Evolutionary conservation across 352 stramenopile species (phyloP), one percentile per base, ranked within the genome.

Genomic region (Globisporangium camurandrum): DNA sequence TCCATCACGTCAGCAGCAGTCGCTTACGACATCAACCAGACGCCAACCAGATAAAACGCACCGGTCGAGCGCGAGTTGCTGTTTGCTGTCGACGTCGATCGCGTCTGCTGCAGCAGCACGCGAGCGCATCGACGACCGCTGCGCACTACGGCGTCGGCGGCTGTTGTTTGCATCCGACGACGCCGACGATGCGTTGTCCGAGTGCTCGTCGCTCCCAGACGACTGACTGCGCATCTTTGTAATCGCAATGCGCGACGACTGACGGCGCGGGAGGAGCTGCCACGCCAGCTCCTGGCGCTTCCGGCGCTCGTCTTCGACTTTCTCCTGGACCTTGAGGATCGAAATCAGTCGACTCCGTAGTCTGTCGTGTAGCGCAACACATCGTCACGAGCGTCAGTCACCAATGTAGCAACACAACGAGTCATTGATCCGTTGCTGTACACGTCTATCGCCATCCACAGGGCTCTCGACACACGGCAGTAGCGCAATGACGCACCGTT

Each of bases 241-340:
- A 10, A 91, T 90, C 22, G 83, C 83, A 26, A 92, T 85, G 9
- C 83, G 78, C 28, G 83, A 94, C 23, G 83, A 94, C 51, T 90
- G 75, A 9, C 83, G 70, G 2, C 80, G 71, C n/a, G 83, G 80
- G 28, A 94, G 53, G 26, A 86, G 72, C 49, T 92, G 81, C 76
- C 75, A 92, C 9, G 67, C 61, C 14, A 87, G 56, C 44, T 89
- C 75, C 37, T 82, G 77, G 45, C 87, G 79, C 48, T 86, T 87
- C 10, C 64, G 54, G 19, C 70, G 56, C 57, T 89, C 59, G 19
- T 80, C 61, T 28, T 90, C 70, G 22, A 78, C 51, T 43, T 82
- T 86, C 47, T 92, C 80, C 61, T 89, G 69, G 20, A 64, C 62
- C 56, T 94, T 94, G 28, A 89, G 41, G 46, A 94, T 86, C 46